phyloP scores from a whole-genome alignment of 305 asterid species.

The Solanum chacoense region DNA sequence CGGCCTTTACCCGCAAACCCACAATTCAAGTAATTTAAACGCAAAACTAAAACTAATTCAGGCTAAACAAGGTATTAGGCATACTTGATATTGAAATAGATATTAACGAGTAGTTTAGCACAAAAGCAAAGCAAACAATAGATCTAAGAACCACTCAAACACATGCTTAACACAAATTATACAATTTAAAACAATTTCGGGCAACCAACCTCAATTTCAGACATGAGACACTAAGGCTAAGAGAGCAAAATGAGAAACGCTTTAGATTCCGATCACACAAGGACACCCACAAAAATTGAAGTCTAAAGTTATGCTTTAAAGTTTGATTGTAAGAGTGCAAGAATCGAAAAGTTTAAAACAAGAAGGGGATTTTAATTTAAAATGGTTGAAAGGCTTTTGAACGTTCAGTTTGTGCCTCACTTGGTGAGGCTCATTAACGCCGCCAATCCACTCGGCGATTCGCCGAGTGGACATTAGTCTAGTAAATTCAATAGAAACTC shows the following conservation, averaged over 20 bases:
- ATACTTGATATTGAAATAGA: not conserved
- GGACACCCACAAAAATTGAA: not conserved
- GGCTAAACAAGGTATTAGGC: not conserved
- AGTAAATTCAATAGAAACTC: not conserved
- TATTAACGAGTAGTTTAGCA: not conserved
- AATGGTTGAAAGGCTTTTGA: not conserved
- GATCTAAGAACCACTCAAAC: not conserved
- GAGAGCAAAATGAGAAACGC: not conserved
- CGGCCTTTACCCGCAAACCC: not conserved
- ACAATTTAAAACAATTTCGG: too few relatives aligned
- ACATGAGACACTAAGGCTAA: not conserved
- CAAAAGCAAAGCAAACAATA: too few relatives aligned
- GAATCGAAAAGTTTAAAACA: too few relatives aligned
- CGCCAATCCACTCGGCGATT: not conserved
- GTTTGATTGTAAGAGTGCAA: not conserved
- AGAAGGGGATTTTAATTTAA: not conserved
- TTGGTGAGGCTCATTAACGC: not conserved
- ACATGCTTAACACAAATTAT: not conserved
- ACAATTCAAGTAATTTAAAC: too few relatives aligned
- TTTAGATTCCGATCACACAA: not conserved
- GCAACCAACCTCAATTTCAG: not conserved
- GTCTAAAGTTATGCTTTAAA: not conserved
- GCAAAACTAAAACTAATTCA: not conserved
- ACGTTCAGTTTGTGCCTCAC: not conserved
- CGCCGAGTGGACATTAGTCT: not conserved